Evolutionary conservation across 2,329 filamentous ascomycete species (phyloP).

Genomic region (Rutstroemia sydowiana): DNA sequence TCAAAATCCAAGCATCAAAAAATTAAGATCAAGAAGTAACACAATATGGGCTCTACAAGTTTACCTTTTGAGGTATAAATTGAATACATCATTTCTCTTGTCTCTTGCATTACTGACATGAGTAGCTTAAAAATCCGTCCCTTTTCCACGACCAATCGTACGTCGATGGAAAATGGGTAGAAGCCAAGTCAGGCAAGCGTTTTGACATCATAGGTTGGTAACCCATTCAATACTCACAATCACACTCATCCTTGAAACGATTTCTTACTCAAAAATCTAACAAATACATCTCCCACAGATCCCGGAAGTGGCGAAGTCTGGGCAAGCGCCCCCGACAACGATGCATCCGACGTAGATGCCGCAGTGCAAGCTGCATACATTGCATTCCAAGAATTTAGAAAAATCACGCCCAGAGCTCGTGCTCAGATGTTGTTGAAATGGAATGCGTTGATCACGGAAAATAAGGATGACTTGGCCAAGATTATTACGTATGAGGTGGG

Average conservation of each 20-base stretch:
- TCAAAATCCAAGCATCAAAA: too few relatives aligned
- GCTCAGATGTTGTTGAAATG: constrained; percentile 58
- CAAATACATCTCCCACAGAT: constrained; percentile 31
- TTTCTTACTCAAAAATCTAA: neutral
- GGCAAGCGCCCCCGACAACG: constrained; percentile 37
- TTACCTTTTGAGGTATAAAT: constrained; percentile 13
- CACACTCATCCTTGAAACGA: neutral
- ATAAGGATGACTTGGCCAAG: constrained; percentile 54
- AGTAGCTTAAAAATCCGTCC: constrained; percentile 44
- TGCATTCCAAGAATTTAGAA: constrained; percentile 54
- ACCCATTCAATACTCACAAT: neutral
- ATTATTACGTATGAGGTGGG: constrained; percentile 55
- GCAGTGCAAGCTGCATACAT: constrained; percentile 51
- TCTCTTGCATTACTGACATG: constrained; percentile 1
- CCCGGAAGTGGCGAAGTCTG: constrained; percentile 37
- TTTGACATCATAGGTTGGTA: constrained; percentile 46
- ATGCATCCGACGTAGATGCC: constrained; percentile 50
- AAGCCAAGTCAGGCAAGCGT: constrained; percentile 47
- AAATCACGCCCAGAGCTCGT: constrained; percentile 51
- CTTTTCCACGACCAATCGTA: constrained; percentile 48
- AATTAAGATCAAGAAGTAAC: neutral
- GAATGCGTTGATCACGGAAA: constrained; percentile 55
- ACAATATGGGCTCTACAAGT: constrained; percentile 8
- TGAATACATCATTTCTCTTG: neutral
- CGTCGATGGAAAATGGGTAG: constrained; percentile 47